Evolutionary conservation across 2,329 filamentous ascomycete genomes (phyloP).

Genomic region (Colletotrichum sp.): DNA sequence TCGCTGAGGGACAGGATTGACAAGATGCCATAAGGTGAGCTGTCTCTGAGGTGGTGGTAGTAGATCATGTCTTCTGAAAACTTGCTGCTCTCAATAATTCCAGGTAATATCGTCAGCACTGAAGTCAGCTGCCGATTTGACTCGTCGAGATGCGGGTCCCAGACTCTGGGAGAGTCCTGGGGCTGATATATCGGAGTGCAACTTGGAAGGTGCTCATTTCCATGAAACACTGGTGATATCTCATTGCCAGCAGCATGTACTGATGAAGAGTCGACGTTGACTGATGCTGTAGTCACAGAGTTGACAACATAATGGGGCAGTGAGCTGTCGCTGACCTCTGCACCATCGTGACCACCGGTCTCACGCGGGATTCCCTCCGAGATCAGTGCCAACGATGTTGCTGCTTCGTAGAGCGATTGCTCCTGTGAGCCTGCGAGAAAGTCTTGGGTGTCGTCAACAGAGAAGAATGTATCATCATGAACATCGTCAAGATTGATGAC

Average conservation of each 20-base stretch:
- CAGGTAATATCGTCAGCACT: background rate
- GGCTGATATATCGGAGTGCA: background rate
- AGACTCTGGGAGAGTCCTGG: background rate
- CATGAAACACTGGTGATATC: background rate
- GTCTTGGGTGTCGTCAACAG: background rate
- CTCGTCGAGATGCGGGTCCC: background rate
- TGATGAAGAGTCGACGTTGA: background rate
- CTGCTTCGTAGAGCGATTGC: background rate
- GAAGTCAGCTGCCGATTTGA: background rate
- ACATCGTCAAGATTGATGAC: background rate
- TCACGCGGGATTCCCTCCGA: background rate
- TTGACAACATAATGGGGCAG: background rate
- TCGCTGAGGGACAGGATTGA: background rate
- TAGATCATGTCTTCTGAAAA: conserved; percentile 6
- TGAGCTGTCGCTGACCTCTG: background rate
- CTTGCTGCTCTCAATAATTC: background rate
- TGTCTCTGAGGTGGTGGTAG: background rate
- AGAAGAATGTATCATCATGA: background rate
- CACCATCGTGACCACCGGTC: rapidly evolving
- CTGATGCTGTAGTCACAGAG: background rate
- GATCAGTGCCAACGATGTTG: background rate
- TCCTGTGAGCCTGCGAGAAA: background rate
- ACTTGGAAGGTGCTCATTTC: background rate
- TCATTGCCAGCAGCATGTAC: background rate
- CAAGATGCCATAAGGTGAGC: background rate